phyloP scores from a whole-genome alignment of 305 asterid genomes.

The Solanum aculeatissimum region DNA sequence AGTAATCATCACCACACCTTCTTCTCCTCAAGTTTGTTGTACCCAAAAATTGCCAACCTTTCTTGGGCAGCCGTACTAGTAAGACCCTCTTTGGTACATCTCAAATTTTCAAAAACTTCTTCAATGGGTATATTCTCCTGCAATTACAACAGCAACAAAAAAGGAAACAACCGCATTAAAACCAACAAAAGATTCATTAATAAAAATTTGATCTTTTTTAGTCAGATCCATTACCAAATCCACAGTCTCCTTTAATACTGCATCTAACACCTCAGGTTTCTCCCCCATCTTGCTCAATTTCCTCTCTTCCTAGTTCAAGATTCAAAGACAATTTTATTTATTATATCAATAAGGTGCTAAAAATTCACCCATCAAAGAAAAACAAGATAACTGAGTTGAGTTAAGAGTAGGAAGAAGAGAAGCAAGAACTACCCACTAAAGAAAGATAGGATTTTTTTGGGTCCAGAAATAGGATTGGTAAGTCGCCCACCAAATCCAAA shows the following conservation, averaged over 20 bases:
- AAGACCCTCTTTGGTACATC: slow-evolving; percentile 67
- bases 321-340: not conserved
- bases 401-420: not conserved
- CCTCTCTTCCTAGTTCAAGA: not conserved
- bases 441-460: not conserved
- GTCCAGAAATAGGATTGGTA: not conserved
- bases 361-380: not conserved
- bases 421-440: not conserved
- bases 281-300: slow-evolving; percentile 57
- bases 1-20: slow-evolving; percentile 35
- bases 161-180: slow-evolving; percentile 2
- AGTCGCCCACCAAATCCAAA: not conserved
- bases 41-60: slow-evolving; percentile 63
- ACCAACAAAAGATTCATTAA: not conserved
- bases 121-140: slow-evolving; percentile 79
- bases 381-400: not conserved
- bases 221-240: slow-evolving; percentile 92
- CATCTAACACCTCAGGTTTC: slow-evolving; percentile 90
- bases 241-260: slow-evolving; percentile 68
- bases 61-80: slow-evolving; percentile 49
- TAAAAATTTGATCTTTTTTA: not conserved
- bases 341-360: not conserved
- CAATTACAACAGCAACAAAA: slow-evolving; percentile 4
- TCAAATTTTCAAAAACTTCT: slow-evolving; percentile 72
- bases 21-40: slow-evolving; percentile 82